Evolutionary conservation across 163 green algal genomes (phyloP).

Genomic region (Chloromonas sp.): DNA sequence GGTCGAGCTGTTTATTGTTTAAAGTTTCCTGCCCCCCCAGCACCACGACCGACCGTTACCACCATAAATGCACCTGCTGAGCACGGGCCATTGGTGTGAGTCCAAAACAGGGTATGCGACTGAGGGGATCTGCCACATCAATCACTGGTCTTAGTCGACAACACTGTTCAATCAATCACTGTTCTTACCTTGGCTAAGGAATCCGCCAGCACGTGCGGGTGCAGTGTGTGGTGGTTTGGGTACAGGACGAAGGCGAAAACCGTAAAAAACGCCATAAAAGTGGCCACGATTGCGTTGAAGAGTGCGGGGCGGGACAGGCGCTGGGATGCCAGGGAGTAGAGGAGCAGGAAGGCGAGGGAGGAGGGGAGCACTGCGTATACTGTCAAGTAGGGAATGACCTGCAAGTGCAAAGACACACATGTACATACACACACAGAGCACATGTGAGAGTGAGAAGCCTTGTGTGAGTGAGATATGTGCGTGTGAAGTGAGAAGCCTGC

Average conservation of each 20-base stretch:
- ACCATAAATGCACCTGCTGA: too few species aligned
- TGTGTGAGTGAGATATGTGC: too few species aligned
- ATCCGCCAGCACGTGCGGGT: constrained; percentile 45
- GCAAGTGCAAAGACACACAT: constrained; percentile 6
- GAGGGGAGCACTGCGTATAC: constrained; percentile 87
- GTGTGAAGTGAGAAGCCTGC: too few species aligned
- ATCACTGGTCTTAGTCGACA: too few species aligned
- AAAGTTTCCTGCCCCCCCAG: too few species aligned
- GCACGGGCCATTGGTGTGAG: too few species aligned
- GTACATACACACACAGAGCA: neutral
- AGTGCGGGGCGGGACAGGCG: constrained; percentile 51
- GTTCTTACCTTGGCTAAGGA: neutral
- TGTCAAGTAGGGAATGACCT: constrained; percentile 84
- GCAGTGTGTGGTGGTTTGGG: constrained; percentile 71
- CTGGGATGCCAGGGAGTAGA: constrained; percentile 68
- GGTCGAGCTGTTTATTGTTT: neutral
- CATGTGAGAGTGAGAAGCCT: too few species aligned
- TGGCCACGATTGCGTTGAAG: constrained; percentile 80
- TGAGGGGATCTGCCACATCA: too few species aligned
- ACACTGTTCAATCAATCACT: too few species aligned
- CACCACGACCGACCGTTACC: too few species aligned
- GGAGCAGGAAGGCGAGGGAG: constrained; percentile 82
- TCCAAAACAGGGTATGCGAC: too few species aligned
- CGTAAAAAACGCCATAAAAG: constrained; percentile 80
- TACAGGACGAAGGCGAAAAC: constrained; percentile 78